These are phyloP conservation scores for Diophrys sp. DNA, from an alignment of 73 alveolate species.

Conservation along the genomic window DNA sequence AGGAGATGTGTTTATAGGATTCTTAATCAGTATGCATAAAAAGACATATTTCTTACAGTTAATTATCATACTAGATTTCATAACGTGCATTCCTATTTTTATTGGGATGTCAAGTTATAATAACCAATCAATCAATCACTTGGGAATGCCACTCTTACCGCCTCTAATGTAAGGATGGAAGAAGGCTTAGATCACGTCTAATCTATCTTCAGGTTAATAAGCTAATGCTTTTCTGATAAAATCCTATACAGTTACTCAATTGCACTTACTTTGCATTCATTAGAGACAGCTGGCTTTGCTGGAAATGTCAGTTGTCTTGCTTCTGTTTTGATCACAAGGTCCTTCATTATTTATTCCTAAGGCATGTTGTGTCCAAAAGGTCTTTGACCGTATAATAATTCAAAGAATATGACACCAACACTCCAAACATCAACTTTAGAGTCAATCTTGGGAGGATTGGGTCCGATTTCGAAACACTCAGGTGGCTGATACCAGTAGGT, in stretches of 20 bases:
- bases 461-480: slow-evolving; percentile 89
- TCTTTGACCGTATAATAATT: slow-evolving; percentile 87
- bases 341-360: slow-evolving; percentile 87
- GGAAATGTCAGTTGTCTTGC: slow-evolving; percentile 92
- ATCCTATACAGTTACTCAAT: slow-evolving; percentile 39
- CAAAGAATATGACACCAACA: slow-evolving; percentile 96
- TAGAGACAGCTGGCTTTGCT: slow-evolving; percentile 79
- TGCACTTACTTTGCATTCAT: slow-evolving; percentile 80
- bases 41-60: no score
- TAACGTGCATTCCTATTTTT: no score
- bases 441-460: slow-evolving; percentile 75
- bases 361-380: slow-evolving; percentile 97
- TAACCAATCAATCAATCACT: no score
- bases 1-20: no score
- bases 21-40: no score
- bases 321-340: slow-evolving; percentile 75
- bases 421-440: slow-evolving; percentile 97
- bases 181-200: slow-evolving; percentile 57
- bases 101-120: no score
- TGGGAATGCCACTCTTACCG: no score
- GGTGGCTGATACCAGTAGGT: slow-evolving; percentile 99
- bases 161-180: background rate
- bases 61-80: no score
- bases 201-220: slow-evolving; percentile 68
- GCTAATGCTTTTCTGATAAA: slow-evolving; percentile 87